Evolutionary conservation across 1,284 basidiomycete genomes (phyloP).

Genomic region (Sanghuangporus sanghuang): DNA sequence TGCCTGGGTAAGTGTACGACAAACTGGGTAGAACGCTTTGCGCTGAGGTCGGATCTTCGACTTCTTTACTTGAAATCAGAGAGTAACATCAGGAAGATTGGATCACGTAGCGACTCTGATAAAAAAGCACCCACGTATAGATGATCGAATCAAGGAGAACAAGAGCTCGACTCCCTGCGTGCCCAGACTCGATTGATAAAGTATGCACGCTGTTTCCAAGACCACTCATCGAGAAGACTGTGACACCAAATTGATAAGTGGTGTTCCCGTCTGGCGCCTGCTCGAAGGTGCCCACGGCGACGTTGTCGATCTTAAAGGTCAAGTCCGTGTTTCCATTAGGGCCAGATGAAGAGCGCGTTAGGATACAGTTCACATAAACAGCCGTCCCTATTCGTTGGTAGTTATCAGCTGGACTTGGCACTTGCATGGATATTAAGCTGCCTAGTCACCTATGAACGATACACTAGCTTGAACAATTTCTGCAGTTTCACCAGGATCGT

Average conservation of each 20-base stretch:
- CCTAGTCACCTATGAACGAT: constrained; percentile 7
- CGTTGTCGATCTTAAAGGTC: constrained; percentile 6
- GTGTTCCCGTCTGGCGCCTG: not conserved
- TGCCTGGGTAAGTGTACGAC: not conserved
- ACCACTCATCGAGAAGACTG: constrained; percentile 6
- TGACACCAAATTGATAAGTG: not conserved
- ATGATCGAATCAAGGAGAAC: constrained; percentile 8
- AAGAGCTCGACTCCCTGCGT: not conserved
- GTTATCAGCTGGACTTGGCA: not conserved
- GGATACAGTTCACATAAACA: constrained; percentile 9
- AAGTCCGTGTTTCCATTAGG: constrained; percentile 3
- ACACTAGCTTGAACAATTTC: not conserved
- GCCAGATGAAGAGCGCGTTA: not conserved
- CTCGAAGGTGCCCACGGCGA: not conserved
- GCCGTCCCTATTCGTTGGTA: constrained; percentile 2
- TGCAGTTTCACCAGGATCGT: not conserved
- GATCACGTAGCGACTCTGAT: not conserved
- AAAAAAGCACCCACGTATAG: constrained; percentile 4
- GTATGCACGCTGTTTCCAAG: constrained; percentile 1
- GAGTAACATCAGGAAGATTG: not conserved
- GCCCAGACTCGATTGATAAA: not conserved
- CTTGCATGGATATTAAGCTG: not conserved
- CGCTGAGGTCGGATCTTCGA: not conserved
- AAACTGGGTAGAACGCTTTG: not conserved
- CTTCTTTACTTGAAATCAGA: not conserved